Evolutionary conservation across 345 rosid genomes (phyloP), one percentile per base, ranked within the genome.

Genomic region (Iberis pinnata): DNA sequence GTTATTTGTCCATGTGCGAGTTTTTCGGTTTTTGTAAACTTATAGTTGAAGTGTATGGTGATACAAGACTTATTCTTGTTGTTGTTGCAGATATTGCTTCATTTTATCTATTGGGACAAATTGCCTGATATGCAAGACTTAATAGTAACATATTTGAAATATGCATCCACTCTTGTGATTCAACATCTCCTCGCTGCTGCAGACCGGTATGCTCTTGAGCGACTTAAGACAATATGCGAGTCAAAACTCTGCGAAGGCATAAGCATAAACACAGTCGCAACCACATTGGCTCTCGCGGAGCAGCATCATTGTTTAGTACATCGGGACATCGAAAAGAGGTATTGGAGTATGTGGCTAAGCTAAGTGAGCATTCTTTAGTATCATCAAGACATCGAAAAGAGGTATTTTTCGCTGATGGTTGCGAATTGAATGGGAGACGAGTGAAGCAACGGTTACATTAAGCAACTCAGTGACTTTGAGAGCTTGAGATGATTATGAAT

Each of bases 151-250:
- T 74, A 68, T 44, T 46, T 78, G 43, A 77, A 70, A 67, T 79
- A 80, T 78, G 88, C 78, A 8, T 76, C 78, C 0, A 82, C 87
- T 25, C 77, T 80, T 52, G 78, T 88, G 65, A 66, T 76, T 51
- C 97, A 85, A 76, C 97, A 88, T 72, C 67, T 88, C 24, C 87
- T 83, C 56, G 95, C 84, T 3, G 89, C 85, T 43, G 92, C 95
- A 42, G 95, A 88, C 53, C 79, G 81, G 32, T 88, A 85, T 65
- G 80, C 77, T 18, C 69, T 85, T n/a, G 86, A 82, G 38, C 75
- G 92, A 70, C 81, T 88, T 43, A 79, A 77, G 64, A 55, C 80
- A 62, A 73, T 86, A 3, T 86, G 85, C 20, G 90, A 86, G 62
- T 63, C 80, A 35, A 73, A 76, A 46, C 86, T 88, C 7, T 79